A percentile compares a stretch with the other conserved stretches of the same genome.
phyloP scores from a whole-genome alignment of 2,329 filamentous ascomycete genomes.

The Fusarium liriodendri region DNA sequence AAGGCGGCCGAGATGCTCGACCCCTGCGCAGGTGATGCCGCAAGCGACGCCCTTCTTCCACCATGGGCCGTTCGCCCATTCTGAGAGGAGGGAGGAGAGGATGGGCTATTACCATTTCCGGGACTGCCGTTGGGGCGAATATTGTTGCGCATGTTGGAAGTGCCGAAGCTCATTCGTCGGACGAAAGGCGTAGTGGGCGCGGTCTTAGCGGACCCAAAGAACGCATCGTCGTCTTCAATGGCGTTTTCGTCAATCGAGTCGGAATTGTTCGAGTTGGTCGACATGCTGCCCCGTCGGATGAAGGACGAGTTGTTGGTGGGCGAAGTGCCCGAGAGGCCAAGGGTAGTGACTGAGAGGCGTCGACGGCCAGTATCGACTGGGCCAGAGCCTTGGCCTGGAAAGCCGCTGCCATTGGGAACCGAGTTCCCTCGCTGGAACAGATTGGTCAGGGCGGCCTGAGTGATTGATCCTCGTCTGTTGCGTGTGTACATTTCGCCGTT shows the following conservation, averaged over 20 bases:
- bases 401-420: conserved; percentile 55
- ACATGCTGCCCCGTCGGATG: conserved; percentile 75
- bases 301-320: conserved; percentile 67
- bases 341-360: conserved; percentile 78
- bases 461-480: conserved; percentile 67
- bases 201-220: conserved; percentile 62
- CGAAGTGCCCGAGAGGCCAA: conserved; percentile 78
- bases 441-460: conserved; percentile 66
- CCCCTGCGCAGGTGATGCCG: conserved; percentile 40
- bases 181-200: conserved; percentile 79
- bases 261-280: conserved; percentile 69
- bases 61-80: conserved; percentile 48
- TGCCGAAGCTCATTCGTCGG: conserved; percentile 90
- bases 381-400: conserved; percentile 52
- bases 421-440: conserved; percentile 70
- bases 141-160: conserved; percentile 74
- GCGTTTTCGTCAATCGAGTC: conserved; percentile 78
- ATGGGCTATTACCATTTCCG: conserved; percentile 71
- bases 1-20: conserved; percentile 49
- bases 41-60: conserved; percentile 46
- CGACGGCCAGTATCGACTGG: conserved; percentile 70
- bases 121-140: conserved; percentile 66
- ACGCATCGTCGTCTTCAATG: conserved; percentile 74
- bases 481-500: conserved; percentile 55
- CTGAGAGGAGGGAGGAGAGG: conserved; percentile 51